These are phyloP conservation scores for Penicillium angulare DNA, from an alignment of 495 filamentous ascomycete genomes.

Conservation along the genomic window DNA sequence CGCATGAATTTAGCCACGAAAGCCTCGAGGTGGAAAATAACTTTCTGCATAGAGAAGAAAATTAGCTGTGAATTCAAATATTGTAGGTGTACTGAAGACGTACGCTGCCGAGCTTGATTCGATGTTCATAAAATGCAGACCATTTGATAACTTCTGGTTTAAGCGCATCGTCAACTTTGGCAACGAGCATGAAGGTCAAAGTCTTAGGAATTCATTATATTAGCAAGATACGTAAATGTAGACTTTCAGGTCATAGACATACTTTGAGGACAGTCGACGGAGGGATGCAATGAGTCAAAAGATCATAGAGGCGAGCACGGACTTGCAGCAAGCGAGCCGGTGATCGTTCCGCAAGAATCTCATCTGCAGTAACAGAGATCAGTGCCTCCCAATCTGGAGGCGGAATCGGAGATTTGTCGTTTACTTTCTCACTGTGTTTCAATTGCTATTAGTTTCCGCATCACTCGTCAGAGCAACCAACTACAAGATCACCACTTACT, in stretches of 20 bases:
- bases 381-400: constrained; percentile 96
- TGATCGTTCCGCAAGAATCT: constrained; percentile 88
- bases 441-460: constrained; percentile 14
- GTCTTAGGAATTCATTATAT: constrained; percentile 40
- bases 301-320: constrained; percentile 88
- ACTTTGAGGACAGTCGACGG: constrained; percentile 89
- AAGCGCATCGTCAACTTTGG: constrained; percentile 78
- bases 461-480: not conserved
- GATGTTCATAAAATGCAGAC: constrained; percentile 95
- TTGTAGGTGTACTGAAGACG: constrained; percentile 6
- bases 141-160: constrained; percentile 93
- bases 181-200: constrained; percentile 87
- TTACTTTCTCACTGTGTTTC: constrained; percentile 75
- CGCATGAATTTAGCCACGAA: constrained; percentile 99
- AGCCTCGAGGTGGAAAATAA: constrained; percentile 96
- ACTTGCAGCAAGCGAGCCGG: constrained; percentile 83
- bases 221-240: not conserved
- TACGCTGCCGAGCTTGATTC: constrained; percentile 79
- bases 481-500: constrained; percentile 56
- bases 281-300: constrained; percentile 95
- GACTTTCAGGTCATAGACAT: not conserved
- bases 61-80: constrained; percentile 13
- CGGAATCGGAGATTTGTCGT: constrained; percentile 82
- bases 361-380: constrained; percentile 79
- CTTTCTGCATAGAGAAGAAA: constrained; percentile 56